Conservation (phyloP, 2,329 filamentous ascomycete genomes). For the Aspergillus sp. region DNA sequence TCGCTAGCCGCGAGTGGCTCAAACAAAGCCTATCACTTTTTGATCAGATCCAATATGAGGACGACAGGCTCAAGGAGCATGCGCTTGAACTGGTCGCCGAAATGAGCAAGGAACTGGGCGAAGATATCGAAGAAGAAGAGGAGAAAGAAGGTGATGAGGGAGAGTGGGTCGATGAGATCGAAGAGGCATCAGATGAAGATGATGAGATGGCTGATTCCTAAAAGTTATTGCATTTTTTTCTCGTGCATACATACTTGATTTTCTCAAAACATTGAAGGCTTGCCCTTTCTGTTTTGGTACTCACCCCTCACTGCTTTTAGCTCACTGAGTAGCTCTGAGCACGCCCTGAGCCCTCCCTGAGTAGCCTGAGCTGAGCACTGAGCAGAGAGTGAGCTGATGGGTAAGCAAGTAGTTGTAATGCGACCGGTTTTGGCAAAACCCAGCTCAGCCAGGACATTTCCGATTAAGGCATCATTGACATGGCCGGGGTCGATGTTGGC, state of each 20-base stretch:
- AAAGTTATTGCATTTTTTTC: conserved; percentile 9
- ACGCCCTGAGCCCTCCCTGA: too few relatives aligned
- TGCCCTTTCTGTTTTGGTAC: too few relatives aligned
- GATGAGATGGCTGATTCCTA: conserved; percentile 49
- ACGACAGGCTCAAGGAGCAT: conserved; percentile 39
- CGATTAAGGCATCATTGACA: conserved; percentile 69
- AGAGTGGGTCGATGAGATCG: conserved; percentile 47
- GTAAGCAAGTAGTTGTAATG: conserved; percentile 33
- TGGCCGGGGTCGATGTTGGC: conserved; percentile 64
- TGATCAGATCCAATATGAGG: conserved; percentile 64
- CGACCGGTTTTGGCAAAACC: conserved; percentile 79
- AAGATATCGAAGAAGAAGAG: conserved; percentile 47
- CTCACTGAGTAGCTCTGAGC: too few relatives aligned
- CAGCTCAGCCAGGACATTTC: conserved; percentile 61
- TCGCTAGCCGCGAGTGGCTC: conserved; percentile 73
- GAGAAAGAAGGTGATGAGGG: conserved; percentile 49
- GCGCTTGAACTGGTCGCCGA: conserved; percentile 38
- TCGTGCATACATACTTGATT: neutral
- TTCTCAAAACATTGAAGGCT: too few relatives aligned
- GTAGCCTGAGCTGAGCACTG: too few relatives aligned
- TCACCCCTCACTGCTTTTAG: too few relatives aligned
- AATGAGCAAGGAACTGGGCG: conserved; percentile 58
- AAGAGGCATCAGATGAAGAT: conserved; percentile 45
- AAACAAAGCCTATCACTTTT: conserved; percentile 75
- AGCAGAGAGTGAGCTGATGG: too few relatives aligned